Conservation (phyloP, 2,329 filamentous ascomycete genomes). For the Claviceps cyperi region DNA sequence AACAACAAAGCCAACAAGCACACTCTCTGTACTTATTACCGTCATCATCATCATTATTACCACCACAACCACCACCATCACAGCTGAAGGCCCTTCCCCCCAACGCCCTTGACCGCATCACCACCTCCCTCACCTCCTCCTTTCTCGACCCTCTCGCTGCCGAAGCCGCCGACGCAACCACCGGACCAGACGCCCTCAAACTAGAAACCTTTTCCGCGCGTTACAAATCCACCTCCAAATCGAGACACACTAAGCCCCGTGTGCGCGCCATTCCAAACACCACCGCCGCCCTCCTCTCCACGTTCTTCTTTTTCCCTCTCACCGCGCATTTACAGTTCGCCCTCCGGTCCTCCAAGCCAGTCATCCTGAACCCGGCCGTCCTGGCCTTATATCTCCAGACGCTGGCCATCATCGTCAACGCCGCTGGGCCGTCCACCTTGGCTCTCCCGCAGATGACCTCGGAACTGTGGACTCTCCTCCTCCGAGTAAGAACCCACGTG, state of each 20-base stretch:
- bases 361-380: slow-evolving; percentile 61
- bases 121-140: slow-evolving; percentile 49
- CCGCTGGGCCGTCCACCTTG: slow-evolving; percentile 65
- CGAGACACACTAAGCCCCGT: slow-evolving; percentile 22
- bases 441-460: slow-evolving; percentile 65
- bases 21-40: slow-evolving; percentile 8
- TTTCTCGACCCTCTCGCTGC: slow-evolving; percentile 76
- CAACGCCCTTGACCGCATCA: slow-evolving; percentile 53
- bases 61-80: background rate
- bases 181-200: slow-evolving; percentile 75
- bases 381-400: slow-evolving; percentile 76
- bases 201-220: slow-evolving; percentile 71
- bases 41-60: background rate
- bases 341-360: slow-evolving; percentile 33
- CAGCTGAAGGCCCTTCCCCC: slow-evolving; percentile 36
- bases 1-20: slow-evolving; percentile 13
- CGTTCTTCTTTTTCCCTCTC: slow-evolving; percentile 76
- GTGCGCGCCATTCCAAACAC: slow-evolving; percentile 55
- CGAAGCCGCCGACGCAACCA: slow-evolving; percentile 61
- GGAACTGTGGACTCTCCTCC: slow-evolving; percentile 72
- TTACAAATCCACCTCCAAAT: slow-evolving; percentile 17
- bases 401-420: slow-evolving; percentile 66
- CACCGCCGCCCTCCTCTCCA: slow-evolving; percentile 59
- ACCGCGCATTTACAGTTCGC: slow-evolving; percentile 65
- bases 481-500: slow-evolving; percentile 47